phyloP scores from a whole-genome alignment of 192 early-diverging fungal genomes.

The Rhizophagus prolifer region DNA sequence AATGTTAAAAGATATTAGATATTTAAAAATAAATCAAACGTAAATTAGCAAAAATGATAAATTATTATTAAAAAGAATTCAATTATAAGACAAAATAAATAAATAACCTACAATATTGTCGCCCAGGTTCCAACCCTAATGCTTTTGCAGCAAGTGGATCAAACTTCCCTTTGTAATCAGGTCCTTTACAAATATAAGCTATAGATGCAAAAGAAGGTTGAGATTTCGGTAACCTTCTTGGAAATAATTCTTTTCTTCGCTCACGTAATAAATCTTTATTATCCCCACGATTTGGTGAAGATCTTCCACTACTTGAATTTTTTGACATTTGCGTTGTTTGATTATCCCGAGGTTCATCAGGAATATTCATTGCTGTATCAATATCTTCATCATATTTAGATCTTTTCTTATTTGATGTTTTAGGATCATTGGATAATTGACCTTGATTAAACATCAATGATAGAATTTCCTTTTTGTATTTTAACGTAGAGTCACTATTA shows the following conservation, averaged over 20 bases:
- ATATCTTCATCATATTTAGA: neutral
- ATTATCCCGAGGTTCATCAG: slow-evolving; percentile 13
- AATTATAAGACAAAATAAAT: neutral
- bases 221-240: slow-evolving; percentile 44
- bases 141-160: slow-evolving; percentile 60
- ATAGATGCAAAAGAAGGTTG: slow-evolving; percentile 51
- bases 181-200: slow-evolving; percentile 76
- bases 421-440: neutral
- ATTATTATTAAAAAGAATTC: slow-evolving; percentile 4
- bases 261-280: neutral
- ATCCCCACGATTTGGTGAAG: slow-evolving; percentile 13
- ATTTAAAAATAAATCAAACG: no score
- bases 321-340: neutral
- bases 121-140: slow-evolving; percentile 71
- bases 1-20: no score
- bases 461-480: slow-evolving; percentile 25
- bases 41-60: neutral
- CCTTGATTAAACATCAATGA: slow-evolving; percentile 27
- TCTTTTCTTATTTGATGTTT: neutral
- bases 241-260: neutral
- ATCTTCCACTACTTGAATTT: neutral
- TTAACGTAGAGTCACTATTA: slow-evolving; percentile 4
- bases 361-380: slow-evolving; percentile 2
- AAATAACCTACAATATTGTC: slow-evolving; percentile 44
- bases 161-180: slow-evolving; percentile 79